Percentiles rank a stretch among this genome's conserved stretches.
These are phyloP conservation scores for Boletus subparvulus DNA, from an alignment of 768 basidiomycete genomes.

Conservation along the genomic window DNA sequence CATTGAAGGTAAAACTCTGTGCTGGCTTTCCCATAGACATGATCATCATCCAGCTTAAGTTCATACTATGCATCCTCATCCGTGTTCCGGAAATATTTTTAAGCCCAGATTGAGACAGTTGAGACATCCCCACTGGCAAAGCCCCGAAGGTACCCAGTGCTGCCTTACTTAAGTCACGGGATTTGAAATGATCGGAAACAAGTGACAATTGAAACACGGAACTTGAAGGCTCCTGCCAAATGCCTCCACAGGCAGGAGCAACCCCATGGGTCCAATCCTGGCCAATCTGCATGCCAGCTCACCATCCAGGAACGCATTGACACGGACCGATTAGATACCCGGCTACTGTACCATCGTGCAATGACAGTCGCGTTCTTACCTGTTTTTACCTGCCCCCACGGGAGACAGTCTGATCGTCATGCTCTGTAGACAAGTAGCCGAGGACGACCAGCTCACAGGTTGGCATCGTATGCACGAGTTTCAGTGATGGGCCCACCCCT, in stretches of 20 bases:
- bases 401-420: too few relatives aligned
- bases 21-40: neutral
- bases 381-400: neutral
- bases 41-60: too few relatives aligned
- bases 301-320: neutral
- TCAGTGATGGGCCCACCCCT: neutral
- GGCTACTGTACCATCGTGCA: too few relatives aligned
- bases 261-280: neutral
- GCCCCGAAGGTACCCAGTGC: too few relatives aligned
- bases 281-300: neutral
- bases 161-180: neutral
- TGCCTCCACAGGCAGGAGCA: neutral
- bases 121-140: too few relatives aligned
- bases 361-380: neutral
- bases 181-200: neutral
- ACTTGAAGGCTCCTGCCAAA: neutral
- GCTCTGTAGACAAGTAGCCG: neutral
- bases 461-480: neutral
- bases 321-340: neutral
- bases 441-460: neutral
- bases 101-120: neutral
- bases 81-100: neutral
- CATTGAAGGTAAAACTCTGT: neutral
- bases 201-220: conserved; percentile 7
- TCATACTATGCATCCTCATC: neutral